Evolutionary conservation across 805 yeast species (phyloP).

Genomic region (Saccharomycopsis sp.): DNA sequence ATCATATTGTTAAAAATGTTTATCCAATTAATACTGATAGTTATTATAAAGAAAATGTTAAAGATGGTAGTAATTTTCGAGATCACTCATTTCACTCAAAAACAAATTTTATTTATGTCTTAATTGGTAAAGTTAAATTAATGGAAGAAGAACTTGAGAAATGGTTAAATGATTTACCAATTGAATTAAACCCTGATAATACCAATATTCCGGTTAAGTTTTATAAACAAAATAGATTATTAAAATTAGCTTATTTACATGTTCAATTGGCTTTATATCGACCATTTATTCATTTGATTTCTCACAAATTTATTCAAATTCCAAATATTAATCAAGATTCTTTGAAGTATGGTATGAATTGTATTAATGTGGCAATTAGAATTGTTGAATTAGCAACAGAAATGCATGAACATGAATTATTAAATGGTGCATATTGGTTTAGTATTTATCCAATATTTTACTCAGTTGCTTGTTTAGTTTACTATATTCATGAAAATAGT

Average conservation of each 20-base stretch:
- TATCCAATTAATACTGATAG: slow-evolving; percentile 55
- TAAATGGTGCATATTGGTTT: slow-evolving; percentile 87
- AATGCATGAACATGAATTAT: slow-evolving; percentile 59
- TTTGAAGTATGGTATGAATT: slow-evolving; percentile 65
- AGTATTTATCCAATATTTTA: slow-evolving; percentile 82
- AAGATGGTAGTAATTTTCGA: no score
- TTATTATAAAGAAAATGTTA: slow-evolving; percentile 8
- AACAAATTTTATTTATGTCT: slow-evolving; percentile 3
- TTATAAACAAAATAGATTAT: slow-evolving; percentile 61
- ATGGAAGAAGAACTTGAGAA: slow-evolving; percentile 58
- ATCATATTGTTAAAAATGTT: slow-evolving; percentile 58
- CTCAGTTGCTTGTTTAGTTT: slow-evolving; percentile 77
- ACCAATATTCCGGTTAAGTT: slow-evolving; percentile 35
- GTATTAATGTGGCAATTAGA: slow-evolving; percentile 74
- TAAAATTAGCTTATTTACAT: slow-evolving; percentile 63
- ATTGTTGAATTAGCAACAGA: slow-evolving; percentile 75
- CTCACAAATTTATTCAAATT: slow-evolving; percentile 37
- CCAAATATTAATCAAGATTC: slow-evolving; percentile 44
- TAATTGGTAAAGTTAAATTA: slow-evolving; percentile 36
- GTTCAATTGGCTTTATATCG: slow-evolving; percentile 75
- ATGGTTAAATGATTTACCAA: slow-evolving; percentile 67
- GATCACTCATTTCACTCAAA: no score
- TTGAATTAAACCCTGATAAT: slow-evolving; percentile 58
- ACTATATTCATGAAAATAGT: slow-evolving; percentile 52
- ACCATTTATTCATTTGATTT: slow-evolving; percentile 78